Base-by-base conservation (phyloP, 768 basidiomycete species). In the Phlebiopsis gigantea region DNA sequence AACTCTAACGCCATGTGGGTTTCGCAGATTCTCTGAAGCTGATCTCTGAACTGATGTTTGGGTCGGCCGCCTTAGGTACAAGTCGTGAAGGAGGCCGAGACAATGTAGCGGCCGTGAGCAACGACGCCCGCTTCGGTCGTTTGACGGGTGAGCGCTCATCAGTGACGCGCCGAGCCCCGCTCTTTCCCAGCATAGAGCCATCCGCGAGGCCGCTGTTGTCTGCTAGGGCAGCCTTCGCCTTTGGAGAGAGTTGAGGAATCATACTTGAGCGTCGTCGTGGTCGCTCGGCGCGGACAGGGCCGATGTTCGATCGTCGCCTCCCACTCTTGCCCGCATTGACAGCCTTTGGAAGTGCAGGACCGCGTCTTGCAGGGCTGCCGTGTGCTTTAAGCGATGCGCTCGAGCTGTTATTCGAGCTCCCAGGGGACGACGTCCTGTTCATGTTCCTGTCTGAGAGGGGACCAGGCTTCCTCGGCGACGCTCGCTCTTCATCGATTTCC, bases 261-360 rank as follows among this genome's bases (percentile, higher is more conserved):
- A 90, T 71, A 65, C 91, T 93, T 39, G 90, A 91, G 56, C 90
- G 79, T 57, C 91, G 76, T 57, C 89, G 75, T 14, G 72, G 71
- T 68, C 88, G 89, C 68, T 93, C 91, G 58, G 73, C 77, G 31
- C 91, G 83, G 68, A 84, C 65, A n/a, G 87, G 80, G 4, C 90
- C 91, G 56, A 90, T 80, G 62, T 85, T 86, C 22, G 91, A 93
- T 39, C 86, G 79, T 58, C 87, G 75, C 44, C 85, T 76, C 1
- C 68, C 62, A 28, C 73, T 71, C 64, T 77, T 81, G 55, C 61
- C 63, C 15, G 70, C 58, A 34, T 66, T 64, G n/a, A 66, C 66
- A 5, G 67, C 65, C 57, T 69, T 71, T 2, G 79, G 75, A 44
- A 79, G 75, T 46, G 79, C 74, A 47, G 83, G 79, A 28, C 73